Evolutionary conservation across 1,284 basidiomycete genomes (phyloP).

Genomic region (Sphaerobolus stellatus): DNA sequence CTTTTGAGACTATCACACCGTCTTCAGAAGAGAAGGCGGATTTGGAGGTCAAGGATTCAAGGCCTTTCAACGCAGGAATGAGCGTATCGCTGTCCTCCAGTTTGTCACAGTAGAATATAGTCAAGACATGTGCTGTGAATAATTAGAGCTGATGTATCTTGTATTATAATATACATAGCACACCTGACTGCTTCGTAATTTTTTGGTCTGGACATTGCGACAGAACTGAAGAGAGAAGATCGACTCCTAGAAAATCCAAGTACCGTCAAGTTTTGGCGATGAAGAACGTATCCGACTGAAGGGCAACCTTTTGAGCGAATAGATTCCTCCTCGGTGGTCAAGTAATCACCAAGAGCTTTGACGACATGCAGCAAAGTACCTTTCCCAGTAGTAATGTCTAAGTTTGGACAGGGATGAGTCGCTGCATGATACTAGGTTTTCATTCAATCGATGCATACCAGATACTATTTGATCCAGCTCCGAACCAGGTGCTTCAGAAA

Average conservation of each 20-base stretch:
- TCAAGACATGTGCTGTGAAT: constrained; percentile 72
- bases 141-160: constrained; percentile 7
- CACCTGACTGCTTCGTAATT: constrained; percentile 83
- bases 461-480: constrained; percentile 60
- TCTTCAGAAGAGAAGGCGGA: constrained; percentile 73
- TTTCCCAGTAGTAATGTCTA: constrained; percentile 65
- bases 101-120: constrained; percentile 83
- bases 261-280: background rate
- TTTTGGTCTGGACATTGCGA: constrained; percentile 57
- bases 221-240: constrained; percentile 69
- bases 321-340: constrained; percentile 83
- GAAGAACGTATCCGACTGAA: too few species aligned
- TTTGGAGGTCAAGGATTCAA: constrained; percentile 66
- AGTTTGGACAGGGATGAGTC: constrained; percentile 15
- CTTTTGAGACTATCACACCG: constrained; percentile 62
- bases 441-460: constrained; percentile 41
- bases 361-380: constrained; percentile 81
- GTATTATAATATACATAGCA: constrained; percentile 22
- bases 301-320: constrained; percentile 79
- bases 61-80: constrained; percentile 72
- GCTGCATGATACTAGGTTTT: constrained; percentile 8
- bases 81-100: constrained; percentile 83
- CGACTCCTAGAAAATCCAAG: constrained; percentile 58
- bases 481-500: constrained; percentile 46
- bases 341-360: constrained; percentile 80